Percentiles rank a stretch among this genome's conserved stretches.
Conservation (phyloP, 352 stramenopile species). For the Aphanomyces stellatus region DNA sequence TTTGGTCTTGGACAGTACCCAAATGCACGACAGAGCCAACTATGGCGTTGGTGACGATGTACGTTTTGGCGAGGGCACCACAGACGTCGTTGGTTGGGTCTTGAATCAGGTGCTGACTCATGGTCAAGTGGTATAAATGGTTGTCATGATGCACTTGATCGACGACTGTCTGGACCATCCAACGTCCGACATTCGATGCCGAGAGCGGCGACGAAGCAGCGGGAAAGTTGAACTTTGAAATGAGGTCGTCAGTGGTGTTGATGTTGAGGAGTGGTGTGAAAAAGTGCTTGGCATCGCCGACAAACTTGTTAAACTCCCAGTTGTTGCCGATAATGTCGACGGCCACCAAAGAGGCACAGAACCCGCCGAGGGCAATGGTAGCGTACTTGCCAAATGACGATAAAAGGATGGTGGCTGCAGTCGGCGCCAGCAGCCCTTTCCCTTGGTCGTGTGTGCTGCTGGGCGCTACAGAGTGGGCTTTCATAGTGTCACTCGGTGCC, state of each 20-base stretch:
- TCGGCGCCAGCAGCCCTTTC: too few species aligned
- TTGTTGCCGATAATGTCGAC: conserved; percentile 11
- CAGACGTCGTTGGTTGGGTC: not conserved
- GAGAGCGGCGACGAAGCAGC: not conserved
- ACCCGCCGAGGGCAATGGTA: not conserved
- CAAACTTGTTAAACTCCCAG: conserved; percentile 8
- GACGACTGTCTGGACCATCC: not conserved
- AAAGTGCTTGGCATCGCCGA: conserved; percentile 11
- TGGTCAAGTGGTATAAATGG: not conserved
- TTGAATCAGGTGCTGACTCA: not conserved
- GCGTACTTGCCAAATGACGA: not conserved
- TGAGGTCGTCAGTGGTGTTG: not conserved
- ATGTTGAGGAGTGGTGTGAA: not conserved
- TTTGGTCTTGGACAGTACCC: conserved; percentile 1
- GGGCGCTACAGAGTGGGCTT: not conserved
- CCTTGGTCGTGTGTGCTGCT: not conserved
- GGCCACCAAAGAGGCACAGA: not conserved
- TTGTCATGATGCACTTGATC: not conserved
- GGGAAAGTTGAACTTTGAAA: not conserved
- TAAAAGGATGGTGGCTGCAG: not conserved
- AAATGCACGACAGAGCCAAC: not conserved
- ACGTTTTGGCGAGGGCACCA: not conserved
- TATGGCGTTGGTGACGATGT: not conserved
- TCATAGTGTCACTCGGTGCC: not conserved
- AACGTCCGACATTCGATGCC: not conserved